Base-by-base conservation (phyloP, 306 rosid genomes). In the Prinsepia uniflora region DNA sequence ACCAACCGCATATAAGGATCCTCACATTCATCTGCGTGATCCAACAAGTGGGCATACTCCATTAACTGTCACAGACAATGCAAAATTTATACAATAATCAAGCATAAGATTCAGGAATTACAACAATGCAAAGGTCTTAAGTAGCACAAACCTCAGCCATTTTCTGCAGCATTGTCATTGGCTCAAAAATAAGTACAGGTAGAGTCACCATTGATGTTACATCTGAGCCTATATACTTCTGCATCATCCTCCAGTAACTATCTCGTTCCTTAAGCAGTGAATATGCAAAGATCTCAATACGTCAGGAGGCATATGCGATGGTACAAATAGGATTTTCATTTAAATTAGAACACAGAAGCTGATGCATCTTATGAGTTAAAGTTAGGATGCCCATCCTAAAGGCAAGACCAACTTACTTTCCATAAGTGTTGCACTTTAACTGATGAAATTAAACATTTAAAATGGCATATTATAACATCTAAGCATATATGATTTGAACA, bases 171-270 rank as follows among this genome's bases (percentile, higher is more conserved):
- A 92, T 90, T 59, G 98, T 92, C 96, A 92, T 92, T 44, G 96
- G 98, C 78, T 92, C 98, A 86, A 92, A 92, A 72, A 92, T 86
- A 71, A 85, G 68, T 57, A 92, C 96, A 0, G 98, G 98, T 42
- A 92, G 88, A 10, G 93, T 92, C 76, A 90, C 96, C 91, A 92
- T 80, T 60, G 98, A 92, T 47, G 96, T 90, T 66, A 90, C 55
- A 72, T 92, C 98, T 13, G 93, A 81, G 4, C 98, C 96, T 52
- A 92, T 83, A 72, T 92, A 90, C 67, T 88, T 81, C 22, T 88
- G 96, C 98, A 92, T 92, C 98, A 88, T 88, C 91, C 88, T 90
- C 96, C 93, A 92, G 84, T 88, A 92, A 83, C 96, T 67, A 67
- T 92, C 98, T 63, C 96, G 89, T 70, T 92, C 98, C 98, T 90